Evolutionary conservation across 352 stramenopile genomes (phyloP).

Genomic region (Globisporangium barbulae): DNA sequence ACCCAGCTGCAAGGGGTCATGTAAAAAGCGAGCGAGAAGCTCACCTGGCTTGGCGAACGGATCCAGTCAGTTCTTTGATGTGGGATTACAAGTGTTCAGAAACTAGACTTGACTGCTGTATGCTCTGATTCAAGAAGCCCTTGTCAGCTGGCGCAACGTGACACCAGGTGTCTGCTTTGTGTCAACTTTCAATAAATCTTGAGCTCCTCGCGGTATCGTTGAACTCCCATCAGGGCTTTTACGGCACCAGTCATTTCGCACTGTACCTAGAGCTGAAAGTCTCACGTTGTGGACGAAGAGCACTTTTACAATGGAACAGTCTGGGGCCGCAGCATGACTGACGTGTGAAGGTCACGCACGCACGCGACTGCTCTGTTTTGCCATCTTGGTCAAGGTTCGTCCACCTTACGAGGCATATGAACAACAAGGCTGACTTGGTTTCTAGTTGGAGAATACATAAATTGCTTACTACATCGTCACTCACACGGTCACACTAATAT

Average conservation of each 20-base stretch:
- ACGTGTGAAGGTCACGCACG: background rate
- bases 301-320: background rate
- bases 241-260: background rate
- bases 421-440: background rate
- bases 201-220: background rate
- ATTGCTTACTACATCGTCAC: constrained; percentile 12
- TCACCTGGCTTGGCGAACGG: background rate
- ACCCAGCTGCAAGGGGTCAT: constrained; percentile 12
- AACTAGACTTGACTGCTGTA: background rate
- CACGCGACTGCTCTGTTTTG: no score
- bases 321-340: background rate
- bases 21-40: constrained; percentile 9
- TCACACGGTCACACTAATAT: constrained; percentile 7
- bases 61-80: constrained; percentile 1
- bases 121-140: background rate
- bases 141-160: background rate
- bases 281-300: background rate
- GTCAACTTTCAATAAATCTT: background rate
- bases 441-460: constrained; percentile 13
- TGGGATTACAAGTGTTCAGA: background rate
- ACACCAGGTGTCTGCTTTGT: background rate
- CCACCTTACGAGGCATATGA: background rate
- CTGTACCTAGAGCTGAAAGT: background rate
- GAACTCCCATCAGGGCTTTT: background rate
- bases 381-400: background rate